Evolutionary conservation across 169 alveolate species (phyloP).

Genomic region (Plasmodium berghei): DNA sequence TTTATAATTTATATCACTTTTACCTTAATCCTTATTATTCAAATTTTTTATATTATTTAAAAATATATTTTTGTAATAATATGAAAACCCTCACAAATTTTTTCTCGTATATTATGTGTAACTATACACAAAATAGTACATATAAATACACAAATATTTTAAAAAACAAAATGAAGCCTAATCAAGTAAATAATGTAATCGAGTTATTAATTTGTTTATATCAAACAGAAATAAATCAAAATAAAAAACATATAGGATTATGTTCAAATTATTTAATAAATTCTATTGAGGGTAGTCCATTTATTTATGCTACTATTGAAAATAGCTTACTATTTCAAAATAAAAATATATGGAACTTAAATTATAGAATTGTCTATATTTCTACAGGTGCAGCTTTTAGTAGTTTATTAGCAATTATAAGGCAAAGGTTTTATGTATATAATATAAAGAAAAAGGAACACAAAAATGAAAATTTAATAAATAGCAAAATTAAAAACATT

Average conservation of each 20-base stretch:
- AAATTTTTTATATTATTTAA: slow-evolving; percentile 5
- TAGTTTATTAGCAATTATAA: slow-evolving; percentile 31
- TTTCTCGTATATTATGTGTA: slow-evolving; percentile 4
- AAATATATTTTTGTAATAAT: slow-evolving; percentile 1
- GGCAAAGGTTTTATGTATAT: slow-evolving; percentile 32
- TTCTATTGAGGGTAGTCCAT: slow-evolving; percentile 33
- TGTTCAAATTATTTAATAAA: slow-evolving; percentile 63
- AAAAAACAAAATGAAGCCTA: not conserved
- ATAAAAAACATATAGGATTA: slow-evolving; percentile 58
- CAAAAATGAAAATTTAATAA: not conserved
- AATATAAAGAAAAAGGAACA: not conserved
- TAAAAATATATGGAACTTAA: slow-evolving; percentile 46
- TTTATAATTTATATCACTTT: slow-evolving; percentile 24
- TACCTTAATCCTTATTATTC: slow-evolving; percentile 1
- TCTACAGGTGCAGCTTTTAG: slow-evolving; percentile 67
- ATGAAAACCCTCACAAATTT: slow-evolving; percentile 5
- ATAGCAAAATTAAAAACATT: not conserved
- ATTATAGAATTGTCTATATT: slow-evolving; percentile 61
- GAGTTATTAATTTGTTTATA: slow-evolving; percentile 64
- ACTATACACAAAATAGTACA: not conserved
- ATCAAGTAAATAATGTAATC: slow-evolving; percentile 8
- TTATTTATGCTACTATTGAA: slow-evolving; percentile 34
- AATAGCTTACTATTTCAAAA: slow-evolving; percentile 43
- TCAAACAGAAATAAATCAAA: slow-evolving; percentile 30
- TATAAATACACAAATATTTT: slow-evolving; percentile 5